Evolutionary conservation across 345 rosid genomes (phyloP), one percentile per base, ranked within the genome.

Genomic region (Hibiscus trionum): DNA sequence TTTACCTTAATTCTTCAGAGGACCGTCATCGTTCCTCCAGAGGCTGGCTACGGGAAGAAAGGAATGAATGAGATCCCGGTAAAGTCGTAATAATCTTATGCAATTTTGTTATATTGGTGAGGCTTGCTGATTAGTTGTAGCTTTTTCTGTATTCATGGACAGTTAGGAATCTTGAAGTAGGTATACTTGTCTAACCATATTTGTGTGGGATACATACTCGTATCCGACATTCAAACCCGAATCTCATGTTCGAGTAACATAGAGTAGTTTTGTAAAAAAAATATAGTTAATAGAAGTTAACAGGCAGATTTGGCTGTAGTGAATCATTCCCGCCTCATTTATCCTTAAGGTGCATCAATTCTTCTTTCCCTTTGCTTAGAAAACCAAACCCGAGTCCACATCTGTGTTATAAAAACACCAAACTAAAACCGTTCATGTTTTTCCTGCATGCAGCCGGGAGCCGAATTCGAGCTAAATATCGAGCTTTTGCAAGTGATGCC

Each of bases 21-120:
- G 84, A 87, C 87, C 7, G 96, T 89, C 24, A 89, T 90, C 62
- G 93, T 93, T 78, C 79, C 97, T 77, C 96, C 97, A 7, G 96
- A 88, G 80, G 85, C 83, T 53, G 96, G 96, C 58, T 93, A 91
- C 77, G 94, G 96, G 46, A 64, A 85, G 69, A 91, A 57, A 80
- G 97, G 97, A 82, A 86, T 91, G 96, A 87, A 88, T 52, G 97
- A 94, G 84, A 94, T 94, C 74, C 96, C 95, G 72, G 94, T 93
- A 88, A 61, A 46, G 42, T 37, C 69, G 27, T 19, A 57, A 21
- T 37, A 19, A 17, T 39, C 10, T 63, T 63, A 16, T 35, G 14
- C 12, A n/a, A 2, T 19, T 37, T 17, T 31, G 14, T 3, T n/a
- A 62, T 62, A 39, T 39, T 35, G 59, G 59, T 19, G 26, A 35